Percentiles rank a stretch among this genome's conserved stretches.
phyloP scores from a whole-genome alignment of 352 stramenopile genomes.

The Globisporangium rhizosaccharum region DNA sequence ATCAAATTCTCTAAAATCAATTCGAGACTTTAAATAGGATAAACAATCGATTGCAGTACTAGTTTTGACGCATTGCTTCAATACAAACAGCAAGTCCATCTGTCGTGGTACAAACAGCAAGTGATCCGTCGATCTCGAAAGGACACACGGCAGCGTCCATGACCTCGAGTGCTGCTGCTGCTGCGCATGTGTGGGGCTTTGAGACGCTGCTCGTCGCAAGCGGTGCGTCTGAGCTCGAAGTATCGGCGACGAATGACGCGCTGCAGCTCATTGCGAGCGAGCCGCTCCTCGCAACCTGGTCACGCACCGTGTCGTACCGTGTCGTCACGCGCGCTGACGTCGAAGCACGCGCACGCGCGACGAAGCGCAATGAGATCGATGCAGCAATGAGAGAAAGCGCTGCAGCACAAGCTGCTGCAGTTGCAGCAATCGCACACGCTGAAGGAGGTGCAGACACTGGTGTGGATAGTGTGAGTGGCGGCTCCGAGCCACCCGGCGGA shows the following conservation, averaged over 20 bases:
- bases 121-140: conserved; percentile 1
- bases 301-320: conserved; percentile 31
- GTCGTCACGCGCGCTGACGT: conserved; percentile 35
- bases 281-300: conserved; percentile 20
- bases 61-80: too few species aligned
- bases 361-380: conserved; percentile 11
- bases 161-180: neutral
- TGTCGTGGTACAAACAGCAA: neutral
- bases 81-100: too few species aligned
- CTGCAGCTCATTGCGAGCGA: conserved; percentile 22
- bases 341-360: conserved; percentile 19
- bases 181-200: conserved; percentile 32
- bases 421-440: neutral
- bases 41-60: too few species aligned
- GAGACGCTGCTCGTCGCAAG: conserved; percentile 41
- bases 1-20: too few species aligned
- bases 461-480: neutral
- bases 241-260: conserved; percentile 20
- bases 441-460: neutral
- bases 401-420: neutral
- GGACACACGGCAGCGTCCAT: neutral
- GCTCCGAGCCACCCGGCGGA: neutral
- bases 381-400: neutral
- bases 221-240: conserved; percentile 30
- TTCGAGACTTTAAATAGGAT: too few species aligned